phyloP scores from a whole-genome alignment of 768 basidiomycete species.

The Macrolepiota dolichaula region DNA sequence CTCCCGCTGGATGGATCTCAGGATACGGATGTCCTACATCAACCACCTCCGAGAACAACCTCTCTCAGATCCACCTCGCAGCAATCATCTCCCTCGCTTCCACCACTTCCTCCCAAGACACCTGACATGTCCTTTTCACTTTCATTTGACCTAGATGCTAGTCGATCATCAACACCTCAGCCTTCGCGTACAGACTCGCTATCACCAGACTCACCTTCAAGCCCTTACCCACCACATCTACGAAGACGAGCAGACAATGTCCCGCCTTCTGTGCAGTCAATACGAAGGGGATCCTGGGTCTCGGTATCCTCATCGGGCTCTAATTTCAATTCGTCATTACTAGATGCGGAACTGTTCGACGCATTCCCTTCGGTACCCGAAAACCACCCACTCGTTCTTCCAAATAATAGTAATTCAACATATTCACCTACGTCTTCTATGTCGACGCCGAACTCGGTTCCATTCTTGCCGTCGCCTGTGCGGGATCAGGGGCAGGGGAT shows the following conservation, averaged over 20 bases:
- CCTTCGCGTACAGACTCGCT: neutral
- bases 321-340: conserved; percentile 39
- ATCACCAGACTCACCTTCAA: conserved; percentile 12
- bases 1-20: too few species aligned
- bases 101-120: neutral
- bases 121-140: neutral
- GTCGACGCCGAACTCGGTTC: neutral
- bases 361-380: conserved; percentile 72
- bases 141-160: too few species aligned
- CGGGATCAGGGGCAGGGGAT: conserved; percentile 10
- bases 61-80: neutral
- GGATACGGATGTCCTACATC: too few species aligned
- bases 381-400: conserved; percentile 29
- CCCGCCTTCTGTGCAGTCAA: neutral
- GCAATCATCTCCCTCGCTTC: neutral
- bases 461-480: conserved; percentile 3
- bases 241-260: neutral
- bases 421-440: neutral
- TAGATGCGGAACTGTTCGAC: conserved; percentile 63
- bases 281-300: conserved; percentile 43
- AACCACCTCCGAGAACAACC: neutral
- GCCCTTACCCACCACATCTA: neutral
- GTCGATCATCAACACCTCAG: conserved; percentile 1
- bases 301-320: conserved; percentile 40
- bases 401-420: neutral